Conservation (phyloP, 2,329 filamentous ascomycete species). For the Penicillium sp. region DNA sequence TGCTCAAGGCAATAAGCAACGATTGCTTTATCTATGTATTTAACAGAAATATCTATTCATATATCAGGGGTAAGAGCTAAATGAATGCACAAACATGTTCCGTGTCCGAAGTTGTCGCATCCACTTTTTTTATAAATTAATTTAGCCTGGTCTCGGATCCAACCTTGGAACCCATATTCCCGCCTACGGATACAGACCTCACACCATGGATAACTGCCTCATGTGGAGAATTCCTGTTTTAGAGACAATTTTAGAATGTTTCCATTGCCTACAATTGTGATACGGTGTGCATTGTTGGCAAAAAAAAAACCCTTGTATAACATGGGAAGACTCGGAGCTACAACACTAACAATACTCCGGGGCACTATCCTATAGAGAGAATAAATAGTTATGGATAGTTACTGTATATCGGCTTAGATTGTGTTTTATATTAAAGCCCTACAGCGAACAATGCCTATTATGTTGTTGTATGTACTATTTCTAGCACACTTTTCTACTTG, state of each 20-base stretch:
- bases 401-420: not conserved
- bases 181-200: not conserved
- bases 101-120: not conserved
- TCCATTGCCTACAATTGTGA: constrained; percentile 7
- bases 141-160: constrained; percentile 20
- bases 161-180: constrained; percentile 4
- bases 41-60: not conserved
- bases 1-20: not conserved
- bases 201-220: constrained; percentile 4
- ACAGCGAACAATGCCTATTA: not conserved
- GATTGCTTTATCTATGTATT: not conserved
- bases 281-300: constrained; percentile 3
- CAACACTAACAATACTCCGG: not conserved
- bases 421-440: not conserved
- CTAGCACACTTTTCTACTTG: not conserved
- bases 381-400: not conserved
- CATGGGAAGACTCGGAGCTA: constrained; percentile 6
- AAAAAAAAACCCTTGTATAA: not conserved
- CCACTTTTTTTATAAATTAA: constrained; percentile 19
- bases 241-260: constrained; percentile 12
- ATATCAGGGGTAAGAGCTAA: constrained; percentile 14
- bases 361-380: not conserved
- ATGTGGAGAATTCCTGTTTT: constrained; percentile 13
- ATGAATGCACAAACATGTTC: not conserved
- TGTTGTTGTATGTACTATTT: not conserved